phyloP scores from a whole-genome alignment of 2,329 filamentous ascomycete genomes.

The Fusarium foetens region DNA sequence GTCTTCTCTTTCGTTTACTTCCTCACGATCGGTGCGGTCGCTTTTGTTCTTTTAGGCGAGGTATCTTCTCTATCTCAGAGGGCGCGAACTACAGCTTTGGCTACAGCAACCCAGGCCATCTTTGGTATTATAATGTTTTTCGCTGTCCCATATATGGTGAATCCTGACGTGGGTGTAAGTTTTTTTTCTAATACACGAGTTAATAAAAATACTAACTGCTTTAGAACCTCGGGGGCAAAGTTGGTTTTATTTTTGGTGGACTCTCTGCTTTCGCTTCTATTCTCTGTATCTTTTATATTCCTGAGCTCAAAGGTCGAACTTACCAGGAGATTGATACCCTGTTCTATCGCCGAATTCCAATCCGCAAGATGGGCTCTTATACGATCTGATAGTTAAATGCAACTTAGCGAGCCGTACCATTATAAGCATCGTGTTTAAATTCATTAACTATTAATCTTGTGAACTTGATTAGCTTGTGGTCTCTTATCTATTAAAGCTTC shows the following conservation, averaged over 20 bases:
- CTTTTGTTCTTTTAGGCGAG: not conserved
- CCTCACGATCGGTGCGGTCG: not conserved
- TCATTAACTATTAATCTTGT: too few relatives aligned
- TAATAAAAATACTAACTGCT: not conserved
- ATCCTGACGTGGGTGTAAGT: not conserved
- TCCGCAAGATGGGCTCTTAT: not conserved
- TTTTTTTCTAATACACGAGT: not conserved
- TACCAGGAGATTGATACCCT: not conserved
- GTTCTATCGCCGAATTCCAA: not conserved
- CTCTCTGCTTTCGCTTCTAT: not conserved
- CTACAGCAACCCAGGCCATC: not conserved
- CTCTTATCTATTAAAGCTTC: too few relatives aligned
- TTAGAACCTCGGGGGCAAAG: not conserved
- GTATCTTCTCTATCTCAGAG: not conserved
- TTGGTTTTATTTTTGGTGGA: not conserved
- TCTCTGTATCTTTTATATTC: not conserved
- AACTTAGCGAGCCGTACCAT: too few relatives aligned
- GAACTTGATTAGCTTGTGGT: too few relatives aligned
- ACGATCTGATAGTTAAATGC: not conserved
- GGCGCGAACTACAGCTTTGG: not conserved
- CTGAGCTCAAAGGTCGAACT: not conserved
- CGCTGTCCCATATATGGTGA: not conserved
- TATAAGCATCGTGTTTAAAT: too few relatives aligned
- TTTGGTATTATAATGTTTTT: not conserved
- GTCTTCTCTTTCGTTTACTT: not conserved